Base-by-base conservation (phyloP, 768 basidiomycete species). In the Udeniomyces megalosporus region DNA sequence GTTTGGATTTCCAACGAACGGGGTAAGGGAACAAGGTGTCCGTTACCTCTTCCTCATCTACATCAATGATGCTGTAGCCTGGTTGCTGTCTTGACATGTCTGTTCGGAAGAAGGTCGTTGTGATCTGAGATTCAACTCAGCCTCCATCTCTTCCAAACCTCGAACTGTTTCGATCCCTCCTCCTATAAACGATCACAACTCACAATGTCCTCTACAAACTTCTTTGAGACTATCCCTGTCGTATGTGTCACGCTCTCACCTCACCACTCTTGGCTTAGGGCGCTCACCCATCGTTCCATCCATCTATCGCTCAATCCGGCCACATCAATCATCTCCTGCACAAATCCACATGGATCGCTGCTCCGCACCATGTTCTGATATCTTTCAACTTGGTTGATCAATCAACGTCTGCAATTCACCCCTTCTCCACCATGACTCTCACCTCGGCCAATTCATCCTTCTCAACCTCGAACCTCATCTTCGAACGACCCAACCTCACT, bases 21-120 rank as follows among this genome's bases (percentile, higher is more conserved):
- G 11, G 20, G 2, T 0, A 34, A 22, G 12, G 17, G 2, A 14
- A n/a, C 5, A 14, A 26, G n/a, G n/a, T n/a, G n/a, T n/a, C n/a
- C n/a, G n/a, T n/a, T n/a, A 42, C 31, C 2, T 47, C 56, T 48
- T 57, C 61, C 17, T 63, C 55, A 34, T 63, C 61, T 3, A 55
- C 61, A 32, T 63, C 61, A 24, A 63, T 48, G 56, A 63, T 63
- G 0, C 55, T 63, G 55, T 63, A 63, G 15, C 61, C 61, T 45
- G 46, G 61, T 32, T 63, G 61, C 29, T n/a, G n/a, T n/a, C 61
- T 45, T 11, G 61, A 63, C 61, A 63, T 63, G 5, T 26, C 7
- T 20, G 3, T 31, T 2, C 20, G 45, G 17, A 5, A 4, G 34
- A 32, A 8, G 49, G 34, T 10, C 24, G 28, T 22, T 45, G n/a